A percentile compares a stretch with the other conserved stretches of the same genome.
phyloP scores from a whole-genome alignment of 1,284 basidiomycete genomes.

The Violaceomyces palustris region DNA sequence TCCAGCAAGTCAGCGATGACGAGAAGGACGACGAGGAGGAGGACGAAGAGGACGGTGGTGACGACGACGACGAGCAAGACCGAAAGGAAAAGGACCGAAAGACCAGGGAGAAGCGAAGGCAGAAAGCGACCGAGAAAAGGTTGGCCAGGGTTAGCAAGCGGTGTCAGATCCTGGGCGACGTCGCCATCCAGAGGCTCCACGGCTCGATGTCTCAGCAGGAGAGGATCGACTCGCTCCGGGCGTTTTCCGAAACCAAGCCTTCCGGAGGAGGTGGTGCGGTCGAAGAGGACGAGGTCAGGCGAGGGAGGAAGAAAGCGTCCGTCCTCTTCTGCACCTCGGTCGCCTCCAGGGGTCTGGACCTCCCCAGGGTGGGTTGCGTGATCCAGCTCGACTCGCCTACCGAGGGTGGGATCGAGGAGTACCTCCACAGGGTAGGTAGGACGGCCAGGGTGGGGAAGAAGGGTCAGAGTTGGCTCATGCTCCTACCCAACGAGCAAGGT shows the following conservation, averaged over 20 bases:
- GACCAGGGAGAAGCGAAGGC: constrained; percentile 13
- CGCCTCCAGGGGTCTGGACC: constrained; percentile 92
- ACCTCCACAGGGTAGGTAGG: constrained; percentile 91
- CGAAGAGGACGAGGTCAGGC: no score
- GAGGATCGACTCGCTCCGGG: constrained; percentile 74
- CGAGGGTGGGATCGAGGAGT: constrained; percentile 92
- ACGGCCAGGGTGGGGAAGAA: constrained; percentile 87
- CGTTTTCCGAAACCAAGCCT: no score
- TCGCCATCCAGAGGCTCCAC: constrained; percentile 84
- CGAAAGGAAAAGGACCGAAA: constrained; percentile 4
- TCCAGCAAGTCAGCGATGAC: constrained; percentile 7
- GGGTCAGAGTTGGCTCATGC: constrained; percentile 87
- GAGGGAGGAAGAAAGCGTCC: constrained; percentile 53
- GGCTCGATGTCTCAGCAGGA: constrained; percentile 80
- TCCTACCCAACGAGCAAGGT: constrained; percentile 74
- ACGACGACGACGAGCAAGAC: constrained; percentile 10
- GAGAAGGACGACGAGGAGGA: constrained; percentile 34
- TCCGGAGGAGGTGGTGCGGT: no score
- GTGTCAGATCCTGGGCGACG: constrained; percentile 64
- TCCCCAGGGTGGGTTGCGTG: constrained; percentile 88
- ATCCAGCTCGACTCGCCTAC: constrained; percentile 96
- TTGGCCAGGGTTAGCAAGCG: no score
- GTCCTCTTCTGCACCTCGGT: constrained; percentile 93
- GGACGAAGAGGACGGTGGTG: constrained; percentile 51
- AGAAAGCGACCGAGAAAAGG: constrained; percentile 23